Percentiles rank a stretch among this genome's conserved stretches.
Evolutionary conservation across 148 eudicot species (phyloP).

Genomic region (Arctostaphylos glauca): DNA sequence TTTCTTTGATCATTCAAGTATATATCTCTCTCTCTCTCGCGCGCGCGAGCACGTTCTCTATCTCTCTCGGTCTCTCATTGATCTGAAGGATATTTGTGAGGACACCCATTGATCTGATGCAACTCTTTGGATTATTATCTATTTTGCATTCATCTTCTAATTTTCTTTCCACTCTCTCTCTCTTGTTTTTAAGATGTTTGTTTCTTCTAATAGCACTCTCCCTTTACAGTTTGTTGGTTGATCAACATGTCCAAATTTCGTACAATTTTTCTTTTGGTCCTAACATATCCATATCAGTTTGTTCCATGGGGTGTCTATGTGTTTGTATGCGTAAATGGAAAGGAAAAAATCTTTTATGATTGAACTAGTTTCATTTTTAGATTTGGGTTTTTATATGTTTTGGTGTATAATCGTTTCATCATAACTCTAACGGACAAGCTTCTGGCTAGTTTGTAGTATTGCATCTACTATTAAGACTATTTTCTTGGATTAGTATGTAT

Average conservation of each 20-base stretch:
- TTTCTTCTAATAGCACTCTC: not conserved
- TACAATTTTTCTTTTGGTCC: not conserved
- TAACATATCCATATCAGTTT: not conserved
- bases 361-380: conserved; percentile 5
- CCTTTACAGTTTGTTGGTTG: not conserved
- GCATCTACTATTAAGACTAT: not conserved
- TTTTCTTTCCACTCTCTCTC: not conserved
- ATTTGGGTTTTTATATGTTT: not conserved
- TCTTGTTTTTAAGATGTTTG: not conserved
- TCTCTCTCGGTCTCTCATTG: too few relatives aligned
- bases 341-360: not conserved
- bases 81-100: too few relatives aligned
- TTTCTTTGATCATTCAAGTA: too few relatives aligned
- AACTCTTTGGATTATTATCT: not conserved
- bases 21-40: too few relatives aligned
- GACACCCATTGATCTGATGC: too few relatives aligned
- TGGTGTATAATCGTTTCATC: not conserved
- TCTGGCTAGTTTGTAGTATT: not conserved
- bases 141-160: not conserved
- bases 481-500: not conserved
- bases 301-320: not conserved
- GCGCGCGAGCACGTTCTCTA: too few relatives aligned
- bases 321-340: not conserved
- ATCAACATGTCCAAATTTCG: not conserved
- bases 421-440: not conserved